Base-by-base conservation (phyloP, 371 early-diverging fungal genomes). In the Mortierella sp. region DNA sequence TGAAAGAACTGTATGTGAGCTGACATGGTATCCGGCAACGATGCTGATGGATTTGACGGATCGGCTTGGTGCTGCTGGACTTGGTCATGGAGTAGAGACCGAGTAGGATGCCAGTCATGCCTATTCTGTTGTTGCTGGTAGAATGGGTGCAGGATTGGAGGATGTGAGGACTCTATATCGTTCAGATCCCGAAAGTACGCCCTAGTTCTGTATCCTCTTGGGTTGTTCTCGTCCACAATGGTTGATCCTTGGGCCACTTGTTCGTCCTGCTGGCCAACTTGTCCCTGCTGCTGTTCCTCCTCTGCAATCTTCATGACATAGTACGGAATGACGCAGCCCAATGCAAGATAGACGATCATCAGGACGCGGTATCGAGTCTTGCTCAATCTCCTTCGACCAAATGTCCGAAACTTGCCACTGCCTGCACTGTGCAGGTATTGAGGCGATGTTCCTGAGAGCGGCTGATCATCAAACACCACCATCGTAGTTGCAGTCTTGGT, bases 291-390 rank as follows among this genome's bases (percentile, higher is more conserved):
- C 9, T 22, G 29, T 27, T 68, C 61, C 14, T 76, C 61, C 51
- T 65, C 65, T 0, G 76, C 69, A 19, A 57, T 57, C 54, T 54
- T 69, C 77, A 69, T 69, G 19, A 69, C 62, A 58, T 65, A 76
- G 24, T 69, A 69, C 12, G 77, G 77, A 19, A 76, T 68, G 40
- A 76, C 57, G 48, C 77, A 68, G 3, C 77, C 69, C 45, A 76
- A n/a, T 6, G 62, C 62, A 2, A 76, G 14, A 41, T 68, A 76
- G 12, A 61, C 6, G 41, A 61, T 9, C 37, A 69, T 17, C 29
- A 68, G 3, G 21, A 45, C 14, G 13, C 69, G 60, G 34, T 48
- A 65, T 48, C 69, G 69, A 45, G 68, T 39, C 24, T 69, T 69
- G 29, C 47, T 37, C 47, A 64, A 27, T 22, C 57, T 44, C 21